Conservation (phyloP, 2,329 filamentous ascomycete species). For the Neofusicoccum kwambonambiense region DNA sequence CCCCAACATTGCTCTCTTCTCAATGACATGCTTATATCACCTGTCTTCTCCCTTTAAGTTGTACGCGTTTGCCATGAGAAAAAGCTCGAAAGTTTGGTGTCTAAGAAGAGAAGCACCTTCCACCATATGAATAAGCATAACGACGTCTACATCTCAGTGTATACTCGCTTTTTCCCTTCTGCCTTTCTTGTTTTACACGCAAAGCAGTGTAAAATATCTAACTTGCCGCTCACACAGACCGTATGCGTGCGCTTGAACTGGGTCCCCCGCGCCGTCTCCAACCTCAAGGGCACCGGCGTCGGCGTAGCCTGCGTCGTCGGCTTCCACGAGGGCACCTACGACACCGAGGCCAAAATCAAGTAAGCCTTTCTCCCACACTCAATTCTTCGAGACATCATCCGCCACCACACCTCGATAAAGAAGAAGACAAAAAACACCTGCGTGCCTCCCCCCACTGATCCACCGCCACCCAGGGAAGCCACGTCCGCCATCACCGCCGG, state of each 20-base stretch:
- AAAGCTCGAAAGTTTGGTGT: no score
- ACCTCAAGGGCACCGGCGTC: conserved; percentile 50
- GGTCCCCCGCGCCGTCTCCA: conserved; percentile 51
- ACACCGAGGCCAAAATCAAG: conserved; percentile 50
- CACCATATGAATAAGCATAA: no score
- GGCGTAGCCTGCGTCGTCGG: conserved; percentile 58
- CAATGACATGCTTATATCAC: no score
- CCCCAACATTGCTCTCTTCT: no score
- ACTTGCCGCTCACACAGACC: conserved; percentile 31
- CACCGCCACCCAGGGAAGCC: conserved; percentile 41
- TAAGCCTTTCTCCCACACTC: conserved; percentile 19
- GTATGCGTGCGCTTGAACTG: conserved; percentile 58
- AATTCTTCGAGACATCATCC: neutral
- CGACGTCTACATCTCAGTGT: no score
- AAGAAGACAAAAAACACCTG: neutral
- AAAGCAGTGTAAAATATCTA: no score
- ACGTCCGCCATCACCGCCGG: conserved; percentile 49
- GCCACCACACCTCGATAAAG: neutral
- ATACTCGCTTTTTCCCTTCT: no score
- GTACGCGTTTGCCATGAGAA: no score
- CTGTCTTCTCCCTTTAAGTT: no score
- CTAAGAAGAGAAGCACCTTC: no score
- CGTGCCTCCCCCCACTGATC: neutral
- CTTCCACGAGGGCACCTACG: conserved; percentile 59
- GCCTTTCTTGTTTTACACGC: no score